These are phyloP conservation scores for Zymoseptoria passerinii DNA, from an alignment of 2,329 filamentous ascomycete genomes.

Conservation along the genomic window DNA sequence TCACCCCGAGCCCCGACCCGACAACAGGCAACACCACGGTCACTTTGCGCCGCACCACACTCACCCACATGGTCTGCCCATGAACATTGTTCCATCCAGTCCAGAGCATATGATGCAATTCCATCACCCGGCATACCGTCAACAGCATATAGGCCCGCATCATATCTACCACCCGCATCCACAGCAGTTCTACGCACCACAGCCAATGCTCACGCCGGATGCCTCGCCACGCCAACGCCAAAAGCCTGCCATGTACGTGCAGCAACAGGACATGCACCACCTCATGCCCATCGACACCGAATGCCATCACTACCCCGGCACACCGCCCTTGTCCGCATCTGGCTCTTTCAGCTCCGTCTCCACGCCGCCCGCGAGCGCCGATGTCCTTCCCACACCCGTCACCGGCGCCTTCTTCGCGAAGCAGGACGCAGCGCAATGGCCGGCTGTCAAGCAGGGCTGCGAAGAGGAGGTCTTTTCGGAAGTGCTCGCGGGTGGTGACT, in stretches of 20 bases:
- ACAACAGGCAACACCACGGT: conserved; percentile 60
- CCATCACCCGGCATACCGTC: conserved; percentile 42
- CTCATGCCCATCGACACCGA: conserved; percentile 64
- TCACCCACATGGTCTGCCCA: conserved; percentile 41
- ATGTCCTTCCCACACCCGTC: conserved; percentile 72
- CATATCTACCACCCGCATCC: conserved; percentile 35
- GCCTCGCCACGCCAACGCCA: conserved; percentile 67
- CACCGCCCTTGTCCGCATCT: conserved; percentile 76
- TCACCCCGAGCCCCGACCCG: conserved; percentile 64
- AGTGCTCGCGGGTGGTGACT: conserved; percentile 64
- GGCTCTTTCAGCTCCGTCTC: conserved; percentile 78
- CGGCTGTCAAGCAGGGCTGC: conserved; percentile 61
- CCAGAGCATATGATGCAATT: conserved; percentile 42
- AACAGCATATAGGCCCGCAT: conserved; percentile 24
- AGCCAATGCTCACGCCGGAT: conserved; percentile 62
- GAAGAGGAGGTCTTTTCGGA: conserved; percentile 64
- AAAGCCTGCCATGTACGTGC: conserved; percentile 64
- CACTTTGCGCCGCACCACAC: conserved; percentile 56
- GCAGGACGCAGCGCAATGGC: conserved; percentile 39
- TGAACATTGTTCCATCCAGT: conserved; percentile 38
- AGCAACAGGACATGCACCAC: conserved; percentile 41
- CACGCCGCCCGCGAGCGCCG: conserved; percentile 70
- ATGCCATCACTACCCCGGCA: conserved; percentile 68
- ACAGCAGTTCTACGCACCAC: conserved; percentile 44
- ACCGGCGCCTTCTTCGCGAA: conserved; percentile 45